Evolutionary conservation across 2,329 filamentous ascomycete species (phyloP).

Genomic region (Blastomyces percursus): DNA sequence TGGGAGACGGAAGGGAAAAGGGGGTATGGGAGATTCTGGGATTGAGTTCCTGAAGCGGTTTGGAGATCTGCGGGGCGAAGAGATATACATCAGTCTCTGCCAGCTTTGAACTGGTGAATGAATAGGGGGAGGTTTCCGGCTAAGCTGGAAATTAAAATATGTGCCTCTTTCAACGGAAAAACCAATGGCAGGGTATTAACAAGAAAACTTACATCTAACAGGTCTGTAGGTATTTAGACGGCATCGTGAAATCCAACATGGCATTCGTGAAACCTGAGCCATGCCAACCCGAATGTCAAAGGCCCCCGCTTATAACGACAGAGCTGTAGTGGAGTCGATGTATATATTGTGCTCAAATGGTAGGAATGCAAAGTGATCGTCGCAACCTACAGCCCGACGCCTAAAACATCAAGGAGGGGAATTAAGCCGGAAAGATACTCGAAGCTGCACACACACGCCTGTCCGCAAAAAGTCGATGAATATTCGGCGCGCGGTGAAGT

Average conservation of each 20-base stretch:
- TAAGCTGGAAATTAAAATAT: neutral
- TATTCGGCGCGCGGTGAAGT: neutral
- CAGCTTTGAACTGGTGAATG: neutral
- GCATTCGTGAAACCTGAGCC: neutral
- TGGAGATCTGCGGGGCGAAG: constrained; percentile 22
- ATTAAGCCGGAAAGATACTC: neutral
- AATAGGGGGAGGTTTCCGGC: neutral
- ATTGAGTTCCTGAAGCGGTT: constrained; percentile 24
- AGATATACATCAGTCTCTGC: constrained; percentile 1
- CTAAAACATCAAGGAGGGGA: neutral
- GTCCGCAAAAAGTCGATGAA: neutral
- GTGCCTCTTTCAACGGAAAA: neutral
- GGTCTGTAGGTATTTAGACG: constrained; percentile 23
- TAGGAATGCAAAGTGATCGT: neutral
- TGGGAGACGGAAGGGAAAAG: constrained; percentile 67
- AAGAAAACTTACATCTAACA: constrained; percentile 26
- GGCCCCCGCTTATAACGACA: neutral
- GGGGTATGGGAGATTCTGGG: constrained; percentile 36
- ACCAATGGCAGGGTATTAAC: neutral
- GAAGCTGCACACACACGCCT: neutral
- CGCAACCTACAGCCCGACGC: neutral
- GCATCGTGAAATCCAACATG: constrained; percentile 14
- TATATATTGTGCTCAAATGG: neutral
- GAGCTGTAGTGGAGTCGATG: neutral
- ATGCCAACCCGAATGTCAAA: constrained; percentile 1